Evolutionary conservation across 176 grass and related monocot genomes (phyloP), one percentile per base, ranked within the genome.

Genomic region (Zoysia pacifica): DNA sequence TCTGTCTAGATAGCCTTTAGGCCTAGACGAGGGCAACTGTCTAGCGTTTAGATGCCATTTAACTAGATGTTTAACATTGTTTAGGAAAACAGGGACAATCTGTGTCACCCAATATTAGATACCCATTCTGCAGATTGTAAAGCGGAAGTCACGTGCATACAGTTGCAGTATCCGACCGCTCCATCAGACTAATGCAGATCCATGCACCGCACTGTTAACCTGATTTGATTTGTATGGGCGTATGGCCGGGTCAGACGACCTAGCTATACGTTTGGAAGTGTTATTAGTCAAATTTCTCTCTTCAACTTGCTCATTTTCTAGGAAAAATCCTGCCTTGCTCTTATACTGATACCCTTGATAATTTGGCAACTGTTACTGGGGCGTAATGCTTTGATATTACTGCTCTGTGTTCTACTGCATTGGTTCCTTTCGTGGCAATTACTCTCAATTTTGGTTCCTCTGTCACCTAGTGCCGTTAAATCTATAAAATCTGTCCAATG

Each of bases 401-500:
- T 65, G 18, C 1, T 54, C 20, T 37, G 44, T 19, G 20, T 83
- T 68, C 15, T 67, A 2, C 40, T 66, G 14, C 56, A 50, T 69
- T 19, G 16, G 15, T 55, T 46, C 52, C 51, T 47, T 55, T 80
- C 65, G 51, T 47, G 56, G 19, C 9, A 16, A 1, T 2, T 3
- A 0, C 2, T 49, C 51, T 49, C 48, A 74, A 19, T 62, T 69
- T 18, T 5, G 37, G 10, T 67, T 47, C 1, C 48, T 61, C 65
- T 62, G 12, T 39, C 15, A 45, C 62, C 75, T 20, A 6, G 11
- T 20, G 5, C 39, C n/a, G 9, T 44, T 19, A 14, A 78, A 11
- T 59, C 4, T 68, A 56, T 72, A 86, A 13, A n/a, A 51, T 75
- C n/a, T 74, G 28, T 74, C 64, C 10, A 53, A 50, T 61, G 38